Evolutionary conservation across 495 filamentous ascomycete genomes (phyloP), one percentile per base, ranked within the genome.

Genomic region (Podospora bellae-mahoneyi): DNA sequence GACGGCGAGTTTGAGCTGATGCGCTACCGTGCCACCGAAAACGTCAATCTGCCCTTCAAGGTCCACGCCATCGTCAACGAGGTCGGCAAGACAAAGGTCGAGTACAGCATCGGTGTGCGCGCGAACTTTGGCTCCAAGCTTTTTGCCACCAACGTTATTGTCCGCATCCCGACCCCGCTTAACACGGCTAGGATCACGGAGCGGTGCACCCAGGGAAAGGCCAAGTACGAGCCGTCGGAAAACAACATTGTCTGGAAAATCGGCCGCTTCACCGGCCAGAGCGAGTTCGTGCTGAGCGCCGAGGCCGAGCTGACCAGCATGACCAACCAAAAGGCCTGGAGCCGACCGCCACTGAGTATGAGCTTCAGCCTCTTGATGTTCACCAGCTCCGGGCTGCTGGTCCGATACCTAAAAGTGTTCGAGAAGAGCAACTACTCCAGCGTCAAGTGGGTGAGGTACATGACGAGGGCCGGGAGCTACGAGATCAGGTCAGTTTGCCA

Each of bases 231-330:
- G 81, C 96, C 96, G 2, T 90, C 92, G 67, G 92, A 97, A 72
- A 99, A 99, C 80, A 91, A 94, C 73, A 98, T 99, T 71, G 91
- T 98, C 16, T 99, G 96, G 96, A 98, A 97, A 87, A 98, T 99
- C 68, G 90, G 94, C 27, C 87, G 96, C 30, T 98, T 99, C 81
- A 93, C 94, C 0, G 96, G 96, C 16, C 92, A 97, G 77, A 91
- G 89, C 78, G 96, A 99, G 83, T 98, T 88, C 72, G 94, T 98
- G 34, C 85, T 99, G 54, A 93, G 89, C 68, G 96, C 96, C 15
- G 96, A 99, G 77, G 96, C 96, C 68, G 91, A 89, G 65, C 82
- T 99, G 73, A 96, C 93, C 18, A 90, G 90, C 73, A 99, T 97
- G 94, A 98, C 96, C 61, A 95, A 97, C 73, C 96, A 99, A 81